Evolutionary conservation across 1,139 yeast genomes (phyloP), one percentile per base, ranked within the genome.

Genomic region (Suhomyces coccinellae): DNA sequence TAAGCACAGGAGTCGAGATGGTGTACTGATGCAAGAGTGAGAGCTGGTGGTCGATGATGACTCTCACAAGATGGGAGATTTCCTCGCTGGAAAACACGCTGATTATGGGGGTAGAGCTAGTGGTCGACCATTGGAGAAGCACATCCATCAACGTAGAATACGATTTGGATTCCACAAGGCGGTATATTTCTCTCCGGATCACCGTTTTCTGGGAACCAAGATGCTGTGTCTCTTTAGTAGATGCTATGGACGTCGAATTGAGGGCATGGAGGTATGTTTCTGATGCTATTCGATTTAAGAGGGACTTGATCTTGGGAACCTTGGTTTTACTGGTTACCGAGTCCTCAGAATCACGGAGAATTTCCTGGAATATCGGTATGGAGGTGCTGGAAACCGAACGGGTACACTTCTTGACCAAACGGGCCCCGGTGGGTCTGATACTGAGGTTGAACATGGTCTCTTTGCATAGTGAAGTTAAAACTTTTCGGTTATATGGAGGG

Each of bases 11-110:
- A 4, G 50, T 29, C n/a, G 43, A 43, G 24, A 45, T 22, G 13
- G 50, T 42, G 30, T 43, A 51, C 22, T 51, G 46, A 37, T 52
- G 54, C 45, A 53, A 40, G 4, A 46, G 44, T 9, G 40, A 29
- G 26, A 58, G 44, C 45, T 65, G 68, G 36, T 61, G 57, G 12
- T 57, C 52, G 10, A 69, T 59, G 9, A 69, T 46, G 13, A 51
- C 41, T 14, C 55, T 43, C 24, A 69, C 52, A 50, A 67, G 59
- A 34, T 52, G 62, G 4, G 67, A 56, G 9, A 66, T 42, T 43
- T 67, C 70, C 11, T 47, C 48, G 4, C 47, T 44, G 8, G 58
- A 50, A 44, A 69, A 55, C 6, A 41, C 45, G 5, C 27, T 37
- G n/a, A 52, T 48, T 37, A 47, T 43, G 10, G 42, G 27, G n/a